Evolutionary conservation across 2,329 filamentous ascomycete genomes (phyloP).

Genomic region (Dactylonectria macrodidyma): DNA sequence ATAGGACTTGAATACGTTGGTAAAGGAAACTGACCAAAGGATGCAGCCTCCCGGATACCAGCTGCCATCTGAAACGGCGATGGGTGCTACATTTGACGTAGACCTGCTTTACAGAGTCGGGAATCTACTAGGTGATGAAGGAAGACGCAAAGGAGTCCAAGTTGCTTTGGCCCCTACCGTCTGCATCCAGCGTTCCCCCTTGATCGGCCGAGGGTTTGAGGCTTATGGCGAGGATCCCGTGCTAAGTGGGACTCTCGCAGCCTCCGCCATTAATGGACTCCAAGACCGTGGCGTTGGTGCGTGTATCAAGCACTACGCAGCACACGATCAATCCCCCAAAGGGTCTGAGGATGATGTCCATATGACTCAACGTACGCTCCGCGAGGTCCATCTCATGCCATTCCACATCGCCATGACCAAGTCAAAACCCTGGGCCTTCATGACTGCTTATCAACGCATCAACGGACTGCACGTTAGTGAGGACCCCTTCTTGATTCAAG

Average conservation of each 20-base stretch:
- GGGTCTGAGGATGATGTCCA: conserved; percentile 31
- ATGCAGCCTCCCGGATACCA: neutral
- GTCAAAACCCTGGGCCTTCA: conserved; percentile 53
- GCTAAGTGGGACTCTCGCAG: conserved; percentile 54
- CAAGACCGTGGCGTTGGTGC: conserved; percentile 55
- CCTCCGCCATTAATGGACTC: conserved; percentile 50
- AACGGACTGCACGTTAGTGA: conserved; percentile 54
- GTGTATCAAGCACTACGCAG: conserved; percentile 59
- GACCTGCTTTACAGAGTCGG: conserved; percentile 70
- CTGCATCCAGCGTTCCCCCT: conserved; percentile 57
- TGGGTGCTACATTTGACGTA: conserved; percentile 74
- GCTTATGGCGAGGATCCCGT: conserved; percentile 57
- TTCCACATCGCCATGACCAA: conserved; percentile 55
- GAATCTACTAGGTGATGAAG: conserved; percentile 67
- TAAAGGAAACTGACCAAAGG: neutral
- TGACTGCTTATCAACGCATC: conserved; percentile 49
- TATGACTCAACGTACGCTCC: conserved; percentile 26
- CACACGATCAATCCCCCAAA: conserved; percentile 52
- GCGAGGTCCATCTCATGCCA: conserved; percentile 48
- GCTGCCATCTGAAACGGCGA: conserved; percentile 42
- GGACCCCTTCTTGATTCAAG: conserved; percentile 29
- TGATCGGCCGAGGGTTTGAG: conserved; percentile 58
- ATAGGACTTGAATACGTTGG: neutral
- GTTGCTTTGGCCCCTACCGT: conserved; percentile 63
- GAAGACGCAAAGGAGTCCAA: conserved; percentile 73